Evolutionary conservation across 2,329 filamentous ascomycete species (phyloP).

Genomic region (Thermoascus crustaceus): DNA sequence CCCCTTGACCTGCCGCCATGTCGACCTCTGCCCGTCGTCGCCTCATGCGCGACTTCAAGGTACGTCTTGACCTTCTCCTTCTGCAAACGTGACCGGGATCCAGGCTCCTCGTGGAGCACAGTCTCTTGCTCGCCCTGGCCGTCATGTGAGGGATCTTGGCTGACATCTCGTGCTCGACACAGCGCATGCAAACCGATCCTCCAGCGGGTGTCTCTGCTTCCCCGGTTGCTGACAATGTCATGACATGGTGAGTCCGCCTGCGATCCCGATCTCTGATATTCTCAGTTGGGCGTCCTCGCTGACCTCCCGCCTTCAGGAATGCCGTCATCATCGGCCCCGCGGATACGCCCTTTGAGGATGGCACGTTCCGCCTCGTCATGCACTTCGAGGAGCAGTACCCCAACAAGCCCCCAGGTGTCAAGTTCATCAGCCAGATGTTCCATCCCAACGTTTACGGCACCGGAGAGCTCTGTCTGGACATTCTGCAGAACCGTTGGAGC

Average conservation of each 20-base stretch:
- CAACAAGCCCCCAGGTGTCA: conserved; percentile 94
- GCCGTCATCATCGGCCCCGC: conserved; percentile 95
- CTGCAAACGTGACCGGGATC: too few species aligned
- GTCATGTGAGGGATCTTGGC: too few species aligned
- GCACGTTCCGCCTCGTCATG: conserved; percentile 96
- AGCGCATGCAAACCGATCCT: conserved; percentile 99
- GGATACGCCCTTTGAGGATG: conserved; percentile 96
- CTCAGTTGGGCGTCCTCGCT: conserved; percentile 12
- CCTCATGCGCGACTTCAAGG: conserved; percentile 99
- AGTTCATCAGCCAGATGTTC: conserved; percentile 99
- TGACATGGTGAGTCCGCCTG: conserved; percentile 26
- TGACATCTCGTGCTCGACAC: too few species aligned
- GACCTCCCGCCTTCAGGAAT: conserved; percentile 57
- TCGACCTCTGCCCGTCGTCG: conserved; percentile 92
- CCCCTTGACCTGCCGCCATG: too few species aligned
- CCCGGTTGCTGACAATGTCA: conserved; percentile 59
- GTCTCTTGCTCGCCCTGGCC: too few species aligned
- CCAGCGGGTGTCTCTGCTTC: conserved; percentile 94
- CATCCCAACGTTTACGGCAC: conserved; percentile 98
- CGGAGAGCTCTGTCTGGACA: conserved; percentile 91
- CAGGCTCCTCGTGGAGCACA: too few species aligned
- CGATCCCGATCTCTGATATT: background rate
- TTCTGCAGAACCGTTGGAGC: conserved; percentile 96
- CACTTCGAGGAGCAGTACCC: conserved; percentile 98
- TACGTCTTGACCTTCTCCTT: too few species aligned